Base-by-base conservation (phyloP, 164 flowering plant genomes). In the Echeveria elegans region DNA sequence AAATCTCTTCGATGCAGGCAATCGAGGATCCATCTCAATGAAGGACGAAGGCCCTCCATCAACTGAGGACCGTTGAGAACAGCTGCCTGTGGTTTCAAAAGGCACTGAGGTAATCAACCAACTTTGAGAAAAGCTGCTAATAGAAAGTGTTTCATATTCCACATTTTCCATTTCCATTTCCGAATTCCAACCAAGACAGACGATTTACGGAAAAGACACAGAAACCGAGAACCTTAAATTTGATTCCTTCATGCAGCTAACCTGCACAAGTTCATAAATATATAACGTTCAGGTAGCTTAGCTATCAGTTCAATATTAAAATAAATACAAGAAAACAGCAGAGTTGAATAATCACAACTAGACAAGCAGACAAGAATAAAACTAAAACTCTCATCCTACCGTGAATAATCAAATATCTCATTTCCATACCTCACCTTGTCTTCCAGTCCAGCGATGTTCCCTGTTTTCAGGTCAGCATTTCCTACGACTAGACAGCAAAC, bases 1-100 rank as follows among this genome's bases (percentile, higher is more conserved):
- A 76, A 83, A 83, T 65, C 87, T 72, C 76, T 76, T 82, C 5
- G 90, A 86, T 40, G 90, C 83, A 50, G 92, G 78, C 72, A 78
- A 68, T 66, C 70, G 81, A n/a, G 90, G 97, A 72, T 90, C 95
- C 85, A 90, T 84, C 70, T 87, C 97, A 31, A 90, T 86, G 83
- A 86, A 86, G 60, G 83, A 84, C 40, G 86, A 26, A 77, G 75
- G 29, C 74, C 60, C 32, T n/a, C 24, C 65, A 31, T 63, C 66
- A 11, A 32, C 28, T 41, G 41, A 36, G 7, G 45, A 23, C 6
- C 66, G 41, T 12, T 9, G 6, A 34, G 45, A 40, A 21, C 29
- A 36, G 24, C 41, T 61, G n/a, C 37, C 65, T 19, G 61, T 11
- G 32, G 12, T 29, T 28, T 56, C 66, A n/a, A 36, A 34, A 12